phyloP scores from a whole-genome alignment of 2,329 filamentous ascomycete species.

The Penicillium aurantiogriseum region DNA sequence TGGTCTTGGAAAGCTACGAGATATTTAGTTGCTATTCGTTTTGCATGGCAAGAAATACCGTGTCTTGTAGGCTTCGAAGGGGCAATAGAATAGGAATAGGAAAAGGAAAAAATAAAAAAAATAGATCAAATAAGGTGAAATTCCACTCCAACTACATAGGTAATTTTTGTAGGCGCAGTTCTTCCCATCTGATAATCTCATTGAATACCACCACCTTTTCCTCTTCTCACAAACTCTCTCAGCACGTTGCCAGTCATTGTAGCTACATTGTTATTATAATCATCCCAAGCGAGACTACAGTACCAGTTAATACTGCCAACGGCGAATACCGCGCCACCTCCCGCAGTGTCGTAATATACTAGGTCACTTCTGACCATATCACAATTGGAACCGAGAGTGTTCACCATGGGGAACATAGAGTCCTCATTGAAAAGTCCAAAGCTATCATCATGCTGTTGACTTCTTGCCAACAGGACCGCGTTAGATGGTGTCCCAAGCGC shows the following conservation, averaged over 20 bases:
- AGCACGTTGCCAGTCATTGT: not conserved
- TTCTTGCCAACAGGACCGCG: constrained; percentile 19
- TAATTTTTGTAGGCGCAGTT: too few species aligned
- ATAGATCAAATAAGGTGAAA: too few species aligned
- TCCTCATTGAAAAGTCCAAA: constrained; percentile 2
- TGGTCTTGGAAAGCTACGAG: too few species aligned
- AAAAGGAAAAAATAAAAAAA: too few species aligned
- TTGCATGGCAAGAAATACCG: too few species aligned
- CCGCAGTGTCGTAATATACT: not conserved
- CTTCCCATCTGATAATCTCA: not conserved
- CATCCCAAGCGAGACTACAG: not conserved
- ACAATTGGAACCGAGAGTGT: not conserved
- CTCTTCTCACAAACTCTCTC: not conserved
- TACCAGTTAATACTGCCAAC: constrained; percentile 3
- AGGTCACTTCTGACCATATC: not conserved
- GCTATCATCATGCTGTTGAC: not conserved
- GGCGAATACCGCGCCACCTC: not conserved
- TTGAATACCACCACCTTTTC: not conserved
- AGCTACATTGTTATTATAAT: not conserved
- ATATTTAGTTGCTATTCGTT: too few species aligned
- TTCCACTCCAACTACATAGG: too few species aligned
- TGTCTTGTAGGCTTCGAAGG: too few species aligned
- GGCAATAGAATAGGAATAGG: too few species aligned
- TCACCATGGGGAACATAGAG: constrained; percentile 1
- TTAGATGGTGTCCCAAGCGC: constrained; percentile 31